A percentile compares a stretch with the other conserved stretches of the same genome.
Evolutionary conservation across 2,329 filamentous ascomycete species (phyloP).

Genomic region (Colletotrichum falcatum): DNA sequence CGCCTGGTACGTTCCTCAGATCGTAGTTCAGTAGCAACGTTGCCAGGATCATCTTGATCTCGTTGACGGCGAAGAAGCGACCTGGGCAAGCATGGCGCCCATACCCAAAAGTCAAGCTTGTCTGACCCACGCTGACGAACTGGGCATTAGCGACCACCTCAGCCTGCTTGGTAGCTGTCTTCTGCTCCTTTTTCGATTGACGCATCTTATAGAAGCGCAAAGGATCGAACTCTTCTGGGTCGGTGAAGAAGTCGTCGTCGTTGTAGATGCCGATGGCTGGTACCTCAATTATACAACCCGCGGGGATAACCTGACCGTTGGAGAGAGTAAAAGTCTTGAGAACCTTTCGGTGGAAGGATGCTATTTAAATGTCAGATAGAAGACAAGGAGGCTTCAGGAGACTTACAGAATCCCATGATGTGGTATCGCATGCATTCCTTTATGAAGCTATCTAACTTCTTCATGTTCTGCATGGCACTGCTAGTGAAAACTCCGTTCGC

Average conservation of each 20-base stretch:
- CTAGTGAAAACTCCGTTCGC: constrained; percentile 51
- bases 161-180: constrained; percentile 21
- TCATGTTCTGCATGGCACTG: constrained; percentile 52
- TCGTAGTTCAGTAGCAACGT: constrained; percentile 57
- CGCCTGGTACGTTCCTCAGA: constrained; percentile 48
- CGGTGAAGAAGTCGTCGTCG: constrained; percentile 51
- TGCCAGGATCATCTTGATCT: constrained; percentile 59
- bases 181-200: constrained; percentile 16
- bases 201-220: constrained; percentile 34
- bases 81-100: constrained; percentile 57
- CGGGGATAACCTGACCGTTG: constrained; percentile 63
- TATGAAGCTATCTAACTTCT: constrained; percentile 57
- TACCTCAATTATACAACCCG: constrained; percentile 57
- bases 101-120: constrained; percentile 53
- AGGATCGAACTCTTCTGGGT: constrained; percentile 47
- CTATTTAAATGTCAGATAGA: constrained; percentile 40
- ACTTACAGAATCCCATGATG: constrained; percentile 50
- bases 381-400: constrained; percentile 47
- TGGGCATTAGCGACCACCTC: constrained; percentile 45
- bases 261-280: constrained; percentile 51
- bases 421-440: constrained; percentile 53
- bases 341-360: constrained; percentile 63
- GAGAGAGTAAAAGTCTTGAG: constrained; percentile 63
- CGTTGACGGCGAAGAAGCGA: constrained; percentile 58
- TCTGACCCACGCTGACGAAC: constrained; percentile 55